Base-by-base conservation (phyloP, 805 yeast genomes). In the Candida alai region DNA sequence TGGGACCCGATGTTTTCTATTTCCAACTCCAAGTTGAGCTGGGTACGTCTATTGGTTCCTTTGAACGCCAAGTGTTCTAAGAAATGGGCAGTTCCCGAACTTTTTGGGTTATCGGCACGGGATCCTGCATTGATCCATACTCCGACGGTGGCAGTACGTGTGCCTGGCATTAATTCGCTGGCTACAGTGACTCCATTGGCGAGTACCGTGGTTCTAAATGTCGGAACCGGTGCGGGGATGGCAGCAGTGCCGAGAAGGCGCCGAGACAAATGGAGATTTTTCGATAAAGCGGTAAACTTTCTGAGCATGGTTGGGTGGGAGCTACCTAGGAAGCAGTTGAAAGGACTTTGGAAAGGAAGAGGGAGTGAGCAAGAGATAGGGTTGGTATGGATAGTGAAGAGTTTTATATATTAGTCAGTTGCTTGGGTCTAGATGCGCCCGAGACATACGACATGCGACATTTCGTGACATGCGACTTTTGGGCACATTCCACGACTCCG, bases 121-220 rank as follows among this genome's bases (percentile, higher is more conserved):
- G 97, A 89, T 2, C 99, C 99, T 25, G 98, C 96, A 62, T 93
- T 96, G 42, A 93, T 88, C 90, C 96, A 94, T 36, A 93, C 90
- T 2, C 97, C 98, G 10, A 93, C 96, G 2, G 98, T 93, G 41
- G 98, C 97, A 28, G 97, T 88, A 47, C 82, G 73, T 6, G 94
- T 80, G 42, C 84, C 80, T 8, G 97, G 97, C 55, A 84, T 77
- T 28, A 71, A 53, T 56, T 93, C 97, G 29, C 94, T 75, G 35
- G 97, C 98, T 24, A 90, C 96, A 0, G 97, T 90, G 28, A 93
- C 62, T 3, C 99, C 99, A 56, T 93, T 93, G n/a, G 80, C 67
- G 34, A 93, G 68, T 3, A 81, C 76, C 1, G 96, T 76, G 7
- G 88, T 84, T 53, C 71, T 64, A 19, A 49, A 66, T 13, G 53